Conservation (phyloP, 2,329 filamentous ascomycete genomes). For the Calonectria ilicicola region DNA sequence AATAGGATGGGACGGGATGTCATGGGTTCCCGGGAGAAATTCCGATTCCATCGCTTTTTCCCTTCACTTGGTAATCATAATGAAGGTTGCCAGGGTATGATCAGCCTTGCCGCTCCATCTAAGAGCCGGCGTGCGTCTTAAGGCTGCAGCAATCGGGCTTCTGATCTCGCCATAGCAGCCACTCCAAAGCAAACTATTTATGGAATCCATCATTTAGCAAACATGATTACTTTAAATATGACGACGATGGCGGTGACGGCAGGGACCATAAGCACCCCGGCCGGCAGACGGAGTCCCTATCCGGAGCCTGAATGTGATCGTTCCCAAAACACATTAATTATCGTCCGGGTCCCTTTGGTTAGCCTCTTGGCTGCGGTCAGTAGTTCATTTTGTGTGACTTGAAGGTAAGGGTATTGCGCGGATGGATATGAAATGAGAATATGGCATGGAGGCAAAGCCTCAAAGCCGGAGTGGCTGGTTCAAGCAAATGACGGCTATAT, state of each 20-base stretch:
- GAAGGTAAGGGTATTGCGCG: not conserved
- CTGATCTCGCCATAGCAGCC: conserved; percentile 40
- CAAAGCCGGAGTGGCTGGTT: not conserved
- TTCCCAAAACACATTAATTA: no score
- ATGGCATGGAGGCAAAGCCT: not conserved
- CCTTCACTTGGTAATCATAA: conserved; percentile 21
- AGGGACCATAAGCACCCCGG: not conserved
- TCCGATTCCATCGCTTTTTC: conserved; percentile 52
- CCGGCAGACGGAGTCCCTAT: no score
- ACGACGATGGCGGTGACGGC: conserved; percentile 22
- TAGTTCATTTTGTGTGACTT: not conserved
- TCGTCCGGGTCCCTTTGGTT: not conserved
- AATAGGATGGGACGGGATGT: conserved; percentile 47
- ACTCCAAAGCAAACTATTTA: conserved; percentile 40
- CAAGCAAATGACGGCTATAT: not conserved
- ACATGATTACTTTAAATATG: conserved; percentile 26
- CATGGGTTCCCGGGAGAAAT: conserved; percentile 48
- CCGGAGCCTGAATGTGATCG: not conserved
- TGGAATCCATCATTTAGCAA: conserved; percentile 46
- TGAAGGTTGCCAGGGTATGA: no score
- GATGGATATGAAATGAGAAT: not conserved
- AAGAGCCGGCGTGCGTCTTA: conserved; percentile 45
- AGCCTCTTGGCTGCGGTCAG: not conserved
- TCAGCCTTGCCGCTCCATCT: conserved; percentile 34
- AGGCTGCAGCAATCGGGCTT: conserved; percentile 47